A percentile compares a stretch with the other conserved stretches of the same genome.
These are phyloP conservation scores for Vaccinium corymbosum DNA, from an alignment of 148 eudicot species.

Conservation along the genomic window DNA sequence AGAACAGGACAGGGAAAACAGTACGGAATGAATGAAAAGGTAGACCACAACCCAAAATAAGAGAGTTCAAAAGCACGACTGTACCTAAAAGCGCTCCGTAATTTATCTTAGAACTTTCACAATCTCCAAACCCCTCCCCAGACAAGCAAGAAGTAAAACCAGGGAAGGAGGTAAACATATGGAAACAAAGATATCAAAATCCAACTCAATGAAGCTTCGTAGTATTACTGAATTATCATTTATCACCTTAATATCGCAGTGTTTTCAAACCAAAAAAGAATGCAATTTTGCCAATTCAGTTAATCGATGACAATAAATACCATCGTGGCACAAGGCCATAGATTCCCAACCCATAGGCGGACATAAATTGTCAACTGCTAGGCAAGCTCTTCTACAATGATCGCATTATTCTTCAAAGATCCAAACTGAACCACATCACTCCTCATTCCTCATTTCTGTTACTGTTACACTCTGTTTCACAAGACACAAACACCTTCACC, in stretches of 20 bases:
- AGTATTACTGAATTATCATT: not conserved
- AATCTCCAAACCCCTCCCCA: not conserved
- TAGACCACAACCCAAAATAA: not conserved
- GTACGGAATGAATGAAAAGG: not conserved
- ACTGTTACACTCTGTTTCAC: not conserved
- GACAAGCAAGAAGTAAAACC: not conserved
- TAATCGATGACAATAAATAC: not conserved
- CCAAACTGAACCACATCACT: not conserved
- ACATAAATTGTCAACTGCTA: not conserved
- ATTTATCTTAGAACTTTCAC: not conserved
- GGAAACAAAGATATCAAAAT: not conserved
- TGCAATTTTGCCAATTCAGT: slow-evolving; percentile 4
- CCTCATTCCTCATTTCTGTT: not conserved
- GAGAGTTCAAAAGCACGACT: not conserved
- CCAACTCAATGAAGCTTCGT: slow-evolving; percentile 8
- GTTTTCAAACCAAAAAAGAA: not conserved
- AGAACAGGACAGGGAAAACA: not conserved
- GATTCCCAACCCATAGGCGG: not conserved
- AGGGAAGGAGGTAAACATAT: not conserved
- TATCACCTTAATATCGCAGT: not conserved
- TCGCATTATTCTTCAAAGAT: not conserved
- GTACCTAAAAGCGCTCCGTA: not conserved
- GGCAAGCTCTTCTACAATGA: not conserved
- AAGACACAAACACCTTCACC: not conserved
- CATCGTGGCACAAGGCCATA: not conserved